Conservation (phyloP, 768 basidiomycete species). For the Pleurotus ostreatus region DNA sequence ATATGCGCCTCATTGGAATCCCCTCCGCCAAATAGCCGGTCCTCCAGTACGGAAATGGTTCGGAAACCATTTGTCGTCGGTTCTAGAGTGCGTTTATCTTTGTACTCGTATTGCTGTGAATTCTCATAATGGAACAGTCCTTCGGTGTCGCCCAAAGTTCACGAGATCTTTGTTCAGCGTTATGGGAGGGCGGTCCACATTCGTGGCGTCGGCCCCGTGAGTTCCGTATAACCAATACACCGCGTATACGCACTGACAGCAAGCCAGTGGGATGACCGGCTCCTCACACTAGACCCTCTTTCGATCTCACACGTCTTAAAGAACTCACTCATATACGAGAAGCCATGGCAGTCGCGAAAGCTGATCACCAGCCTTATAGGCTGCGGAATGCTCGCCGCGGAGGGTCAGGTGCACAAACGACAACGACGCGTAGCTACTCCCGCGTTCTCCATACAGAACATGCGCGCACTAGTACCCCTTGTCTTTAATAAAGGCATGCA, state of each 20-base stretch:
- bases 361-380: conserved; percentile 79
- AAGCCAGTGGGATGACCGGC: conserved; percentile 69
- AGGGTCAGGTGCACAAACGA: conserved; percentile 73
- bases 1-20: conserved; percentile 33
- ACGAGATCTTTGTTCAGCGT: conserved; percentile 48
- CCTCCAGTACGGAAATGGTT: conserved; percentile 50
- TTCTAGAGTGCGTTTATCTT: conserved; percentile 50
- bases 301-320: conserved; percentile 74
- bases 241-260: neutral
- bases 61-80: conserved; percentile 45
- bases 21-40: conserved; percentile 55
- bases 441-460: conserved; percentile 76
- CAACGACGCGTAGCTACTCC: conserved; percentile 76
- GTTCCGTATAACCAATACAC: conserved; percentile 23
- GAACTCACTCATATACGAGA: conserved; percentile 71
- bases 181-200: conserved; percentile 73
- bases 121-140: conserved; percentile 34
- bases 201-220: conserved; percentile 63
- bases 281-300: conserved; percentile 77
- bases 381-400: conserved; percentile 76
- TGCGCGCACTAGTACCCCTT: conserved; percentile 67
- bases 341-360: conserved; percentile 76
- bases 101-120: neutral
- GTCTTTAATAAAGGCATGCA: conserved; percentile 66
- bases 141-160: conserved; percentile 44